phyloP scores from a whole-genome alignment of 257 asterid genomes.

The Striga asiatica region DNA sequence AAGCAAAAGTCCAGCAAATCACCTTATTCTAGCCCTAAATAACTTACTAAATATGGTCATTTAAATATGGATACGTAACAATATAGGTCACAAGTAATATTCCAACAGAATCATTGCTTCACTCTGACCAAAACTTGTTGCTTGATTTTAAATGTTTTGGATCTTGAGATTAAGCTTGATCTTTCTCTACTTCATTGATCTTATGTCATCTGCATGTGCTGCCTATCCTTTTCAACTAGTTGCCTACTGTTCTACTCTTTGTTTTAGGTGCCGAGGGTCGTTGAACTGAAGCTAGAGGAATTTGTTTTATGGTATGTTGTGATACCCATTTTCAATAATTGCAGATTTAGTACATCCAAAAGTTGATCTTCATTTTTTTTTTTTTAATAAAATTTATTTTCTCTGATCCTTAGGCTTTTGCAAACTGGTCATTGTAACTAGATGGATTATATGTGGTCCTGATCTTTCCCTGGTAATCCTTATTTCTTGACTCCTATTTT shows the following conservation, averaged over 20 bases:
- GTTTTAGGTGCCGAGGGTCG: slow-evolving; percentile 92
- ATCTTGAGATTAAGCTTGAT: background rate
- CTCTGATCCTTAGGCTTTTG: slow-evolving; percentile 14
- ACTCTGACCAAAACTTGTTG: background rate
- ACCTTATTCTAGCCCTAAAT: too few species aligned
- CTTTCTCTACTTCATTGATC: slow-evolving; percentile 7
- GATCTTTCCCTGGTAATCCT: slow-evolving; percentile 22
- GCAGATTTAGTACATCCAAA: background rate
- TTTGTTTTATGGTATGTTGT: slow-evolving; percentile 25
- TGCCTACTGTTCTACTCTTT: slow-evolving; percentile 16
- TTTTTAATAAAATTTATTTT: background rate
- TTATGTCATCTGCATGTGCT: slow-evolving; percentile 5
- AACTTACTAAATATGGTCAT: too few species aligned
- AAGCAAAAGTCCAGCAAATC: too few species aligned
- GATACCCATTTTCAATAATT: background rate
- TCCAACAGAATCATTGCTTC: slow-evolving; percentile 1
- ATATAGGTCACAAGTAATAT: too few species aligned
- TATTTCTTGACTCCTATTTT: background rate
- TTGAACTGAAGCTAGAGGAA: slow-evolving; percentile 51
- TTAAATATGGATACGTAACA: too few species aligned
- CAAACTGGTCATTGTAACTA: slow-evolving; percentile 9
- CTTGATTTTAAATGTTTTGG: background rate
- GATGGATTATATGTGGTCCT: slow-evolving; percentile 13
- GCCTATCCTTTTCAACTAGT: slow-evolving; percentile 6
- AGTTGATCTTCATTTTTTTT: background rate